phyloP scores from a whole-genome alignment of 495 filamentous ascomycete species.

The Neurospora cerealis region DNA sequence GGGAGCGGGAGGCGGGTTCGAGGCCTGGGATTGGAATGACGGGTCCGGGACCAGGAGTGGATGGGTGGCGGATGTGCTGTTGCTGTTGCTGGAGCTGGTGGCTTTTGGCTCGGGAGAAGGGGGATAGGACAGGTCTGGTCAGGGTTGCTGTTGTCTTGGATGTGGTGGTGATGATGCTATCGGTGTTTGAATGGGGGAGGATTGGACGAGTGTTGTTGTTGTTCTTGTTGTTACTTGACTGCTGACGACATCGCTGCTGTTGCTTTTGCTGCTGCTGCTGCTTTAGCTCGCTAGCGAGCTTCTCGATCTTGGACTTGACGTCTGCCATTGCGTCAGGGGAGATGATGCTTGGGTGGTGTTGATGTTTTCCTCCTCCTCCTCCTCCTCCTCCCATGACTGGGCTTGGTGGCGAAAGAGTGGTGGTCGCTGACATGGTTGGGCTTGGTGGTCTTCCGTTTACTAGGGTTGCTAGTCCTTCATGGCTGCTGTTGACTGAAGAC shows the following conservation, averaged over 20 bases:
- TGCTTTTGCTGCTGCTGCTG: too few species aligned
- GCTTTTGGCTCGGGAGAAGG: neutral
- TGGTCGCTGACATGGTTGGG: neutral
- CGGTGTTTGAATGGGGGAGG: neutral
- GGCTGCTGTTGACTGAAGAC: neutral
- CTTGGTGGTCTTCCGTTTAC: neutral
- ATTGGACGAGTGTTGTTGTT: neutral
- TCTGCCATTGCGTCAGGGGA: neutral
- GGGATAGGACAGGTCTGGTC: neutral
- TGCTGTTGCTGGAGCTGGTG: neutral
- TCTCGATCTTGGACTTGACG: neutral
- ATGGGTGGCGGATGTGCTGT: neutral
- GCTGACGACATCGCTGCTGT: too few species aligned
- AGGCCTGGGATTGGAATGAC: conserved; percentile 10
- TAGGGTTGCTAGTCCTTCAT: neutral
- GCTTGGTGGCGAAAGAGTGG: neutral
- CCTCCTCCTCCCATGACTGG: neutral
- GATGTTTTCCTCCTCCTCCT: neutral
- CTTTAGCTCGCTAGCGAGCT: neutral
- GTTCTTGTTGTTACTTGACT: too few species aligned
- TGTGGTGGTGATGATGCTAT: neutral
- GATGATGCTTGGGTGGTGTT: neutral
- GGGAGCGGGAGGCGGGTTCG: conserved; percentile 16
- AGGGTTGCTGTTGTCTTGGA: neutral
- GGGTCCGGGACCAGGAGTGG: neutral